A percentile compares a stretch with the other conserved stretches of the same genome.
phyloP scores from a whole-genome alignment of 495 filamentous ascomycete species.

The Talaromyces thailandensis region DNA sequence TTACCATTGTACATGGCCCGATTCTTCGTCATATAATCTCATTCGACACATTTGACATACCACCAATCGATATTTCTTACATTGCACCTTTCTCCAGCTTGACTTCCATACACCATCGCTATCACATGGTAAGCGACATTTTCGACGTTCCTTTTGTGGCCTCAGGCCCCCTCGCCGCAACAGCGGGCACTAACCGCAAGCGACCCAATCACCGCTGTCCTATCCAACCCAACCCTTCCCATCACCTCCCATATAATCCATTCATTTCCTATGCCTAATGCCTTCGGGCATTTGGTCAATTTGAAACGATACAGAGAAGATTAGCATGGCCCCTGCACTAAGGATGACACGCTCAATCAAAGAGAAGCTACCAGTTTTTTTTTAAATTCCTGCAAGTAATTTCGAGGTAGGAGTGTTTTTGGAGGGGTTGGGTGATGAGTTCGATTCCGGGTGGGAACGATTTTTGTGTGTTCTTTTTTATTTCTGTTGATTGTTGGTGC shows the following conservation, averaged over 20 bases:
- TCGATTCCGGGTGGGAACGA: neutral
- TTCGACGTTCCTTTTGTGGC: constrained; percentile 13
- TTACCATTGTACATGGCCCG: too few relatives aligned
- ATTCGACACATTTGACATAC: too few relatives aligned
- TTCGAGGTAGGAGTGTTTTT: constrained; percentile 13
- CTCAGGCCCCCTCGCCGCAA: constrained; percentile 4
- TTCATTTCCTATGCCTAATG: constrained; percentile 14
- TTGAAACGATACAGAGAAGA: constrained; percentile 84
- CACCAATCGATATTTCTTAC: too few relatives aligned
- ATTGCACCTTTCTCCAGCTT: too few relatives aligned
- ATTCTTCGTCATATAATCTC: too few relatives aligned
- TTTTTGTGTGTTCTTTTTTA: neutral
- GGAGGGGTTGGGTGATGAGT: neutral
- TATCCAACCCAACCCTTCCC: neutral
- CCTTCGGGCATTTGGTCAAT: constrained; percentile 79
- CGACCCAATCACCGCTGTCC: neutral
- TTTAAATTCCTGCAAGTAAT: constrained; percentile 17
- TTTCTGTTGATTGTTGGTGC: neutral
- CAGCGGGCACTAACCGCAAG: constrained; percentile 9
- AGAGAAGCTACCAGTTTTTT: constrained; percentile 87
- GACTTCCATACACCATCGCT: too few relatives aligned
- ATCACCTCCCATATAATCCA: constrained; percentile 15
- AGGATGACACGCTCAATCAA: constrained; percentile 99
- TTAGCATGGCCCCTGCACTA: constrained; percentile 99
- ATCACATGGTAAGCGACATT: neutral